Percentiles rank a stretch among this genome's conserved stretches.
These are phyloP conservation scores for Verticillium longisporum DNA, from an alignment of 2,329 filamentous ascomycete species.

Conservation along the genomic window DNA sequence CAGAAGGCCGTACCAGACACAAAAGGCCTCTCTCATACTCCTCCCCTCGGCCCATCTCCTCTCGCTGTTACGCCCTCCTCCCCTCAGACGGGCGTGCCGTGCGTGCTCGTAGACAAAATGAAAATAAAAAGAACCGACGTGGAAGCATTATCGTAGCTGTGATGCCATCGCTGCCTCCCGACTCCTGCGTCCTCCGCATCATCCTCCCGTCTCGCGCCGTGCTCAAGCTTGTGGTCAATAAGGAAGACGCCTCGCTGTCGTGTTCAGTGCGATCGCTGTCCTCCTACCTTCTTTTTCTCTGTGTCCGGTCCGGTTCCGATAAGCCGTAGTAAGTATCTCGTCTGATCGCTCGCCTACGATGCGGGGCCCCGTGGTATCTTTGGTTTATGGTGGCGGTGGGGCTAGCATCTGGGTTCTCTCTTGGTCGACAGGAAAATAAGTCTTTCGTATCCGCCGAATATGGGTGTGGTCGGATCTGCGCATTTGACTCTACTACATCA, in stretches of 20 bases:
- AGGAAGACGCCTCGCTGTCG: constrained; percentile 1
- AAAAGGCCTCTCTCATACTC: constrained; percentile 13
- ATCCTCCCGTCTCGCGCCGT: not conserved
- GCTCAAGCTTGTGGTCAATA: not conserved
- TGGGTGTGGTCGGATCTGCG: constrained; percentile 7
- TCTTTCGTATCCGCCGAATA: constrained; percentile 1
- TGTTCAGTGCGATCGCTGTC: not conserved
- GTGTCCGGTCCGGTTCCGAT: not conserved
- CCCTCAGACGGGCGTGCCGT: not conserved
- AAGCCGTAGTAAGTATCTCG: not conserved
- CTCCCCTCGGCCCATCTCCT: constrained; percentile 14
- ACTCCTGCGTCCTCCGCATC: not conserved
- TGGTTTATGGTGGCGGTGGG: not conserved
- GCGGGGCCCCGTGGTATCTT: not conserved
- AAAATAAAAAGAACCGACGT: constrained; percentile 8
- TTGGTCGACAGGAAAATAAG: not conserved
- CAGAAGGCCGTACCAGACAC: constrained; percentile 17
- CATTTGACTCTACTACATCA: constrained; percentile 62
- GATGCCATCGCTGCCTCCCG: constrained; percentile 1
- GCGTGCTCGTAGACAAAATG: not conserved
- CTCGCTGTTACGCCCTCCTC: not conserved
- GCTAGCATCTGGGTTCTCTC: not conserved
- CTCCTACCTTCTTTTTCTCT: not conserved
- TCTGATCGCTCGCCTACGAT: not conserved
- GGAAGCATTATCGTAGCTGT: constrained; percentile 14